Conservation (phyloP, 768 basidiomycete genomes). For the Tremella fuciformis region DNA sequence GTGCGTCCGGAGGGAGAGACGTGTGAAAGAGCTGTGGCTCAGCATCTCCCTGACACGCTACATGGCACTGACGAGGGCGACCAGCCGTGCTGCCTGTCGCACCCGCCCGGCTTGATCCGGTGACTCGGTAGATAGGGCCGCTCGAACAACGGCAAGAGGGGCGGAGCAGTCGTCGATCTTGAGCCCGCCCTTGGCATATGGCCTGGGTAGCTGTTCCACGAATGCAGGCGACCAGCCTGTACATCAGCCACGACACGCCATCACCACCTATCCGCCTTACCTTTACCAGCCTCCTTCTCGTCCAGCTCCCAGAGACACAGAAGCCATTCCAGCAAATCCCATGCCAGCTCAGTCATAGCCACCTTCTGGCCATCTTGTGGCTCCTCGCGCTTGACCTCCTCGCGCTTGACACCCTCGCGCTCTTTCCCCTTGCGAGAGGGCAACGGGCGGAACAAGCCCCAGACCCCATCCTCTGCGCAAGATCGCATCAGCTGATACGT, state of each 20-base stretch:
- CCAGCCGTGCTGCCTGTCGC: not conserved
- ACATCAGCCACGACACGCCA: not conserved
- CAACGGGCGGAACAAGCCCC: not conserved
- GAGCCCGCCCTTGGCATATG: not conserved
- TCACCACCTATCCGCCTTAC: not conserved
- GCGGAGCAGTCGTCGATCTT: not conserved
- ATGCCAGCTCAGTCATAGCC: not conserved
- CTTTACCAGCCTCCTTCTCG: not conserved
- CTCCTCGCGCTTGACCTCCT: constrained; percentile 3
- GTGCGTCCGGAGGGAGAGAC: not conserved
- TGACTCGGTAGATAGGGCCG: not conserved
- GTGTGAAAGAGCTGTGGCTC: not conserved
- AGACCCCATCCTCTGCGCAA: not conserved
- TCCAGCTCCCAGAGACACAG: constrained; percentile 2
- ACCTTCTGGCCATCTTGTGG: not conserved
- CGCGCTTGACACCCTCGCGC: not conserved
- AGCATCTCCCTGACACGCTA: not conserved
- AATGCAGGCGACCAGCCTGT: not conserved
- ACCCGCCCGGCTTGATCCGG: not conserved
- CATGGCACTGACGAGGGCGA: not conserved
- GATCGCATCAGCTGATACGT: not conserved
- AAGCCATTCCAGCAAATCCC: constrained; percentile 3
- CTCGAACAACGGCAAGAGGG: not conserved
- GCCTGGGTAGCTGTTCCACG: not conserved
- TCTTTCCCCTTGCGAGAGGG: constrained; percentile 2